Percentiles rank a stretch among this genome's conserved stretches.
Conservation (phyloP, 2,329 filamentous ascomycete species). For the Ascochyta fabae region DNA sequence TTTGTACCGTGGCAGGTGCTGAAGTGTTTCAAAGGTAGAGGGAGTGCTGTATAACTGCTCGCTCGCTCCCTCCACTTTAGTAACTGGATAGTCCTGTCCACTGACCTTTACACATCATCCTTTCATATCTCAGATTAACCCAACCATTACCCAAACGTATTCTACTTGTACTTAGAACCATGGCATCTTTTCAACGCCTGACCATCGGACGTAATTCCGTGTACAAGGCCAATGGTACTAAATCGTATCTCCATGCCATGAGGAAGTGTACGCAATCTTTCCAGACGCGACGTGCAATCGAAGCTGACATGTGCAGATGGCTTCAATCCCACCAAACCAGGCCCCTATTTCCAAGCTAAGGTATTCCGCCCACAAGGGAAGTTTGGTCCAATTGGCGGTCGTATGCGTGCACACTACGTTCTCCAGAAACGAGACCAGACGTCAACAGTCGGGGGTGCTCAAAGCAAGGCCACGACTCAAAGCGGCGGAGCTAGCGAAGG, state of each 20-base stretch:
- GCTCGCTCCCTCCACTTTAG: too few species aligned
- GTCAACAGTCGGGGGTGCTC: not conserved
- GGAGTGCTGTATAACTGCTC: not conserved
- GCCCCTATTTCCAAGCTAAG: constrained; percentile 33
- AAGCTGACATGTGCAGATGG: constrained; percentile 22
- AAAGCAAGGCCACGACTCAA: constrained; percentile 7
- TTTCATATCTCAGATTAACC: not conserved
- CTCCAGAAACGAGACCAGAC: constrained; percentile 23
- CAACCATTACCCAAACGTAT: too few species aligned
- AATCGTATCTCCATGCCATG: constrained; percentile 28
- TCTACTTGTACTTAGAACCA: not conserved
- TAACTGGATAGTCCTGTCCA: too few species aligned
- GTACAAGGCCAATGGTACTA: constrained; percentile 28
- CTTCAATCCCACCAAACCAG: constrained; percentile 34
- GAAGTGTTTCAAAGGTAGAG: not conserved
- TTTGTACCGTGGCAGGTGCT: not conserved
- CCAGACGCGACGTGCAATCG: too few species aligned
- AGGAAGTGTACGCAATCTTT: constrained; percentile 19
- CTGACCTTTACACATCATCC: not conserved
- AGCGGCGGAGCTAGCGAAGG: constrained; percentile 11
- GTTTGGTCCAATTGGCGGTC: constrained; percentile 29
- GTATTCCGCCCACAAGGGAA: constrained; percentile 29
- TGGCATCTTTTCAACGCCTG: constrained; percentile 27
- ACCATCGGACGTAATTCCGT: constrained; percentile 24
- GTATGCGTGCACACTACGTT: constrained; percentile 30